Evolutionary conservation across 2,329 filamentous ascomycete genomes (phyloP).

Genomic region (Nemania serpens): DNA sequence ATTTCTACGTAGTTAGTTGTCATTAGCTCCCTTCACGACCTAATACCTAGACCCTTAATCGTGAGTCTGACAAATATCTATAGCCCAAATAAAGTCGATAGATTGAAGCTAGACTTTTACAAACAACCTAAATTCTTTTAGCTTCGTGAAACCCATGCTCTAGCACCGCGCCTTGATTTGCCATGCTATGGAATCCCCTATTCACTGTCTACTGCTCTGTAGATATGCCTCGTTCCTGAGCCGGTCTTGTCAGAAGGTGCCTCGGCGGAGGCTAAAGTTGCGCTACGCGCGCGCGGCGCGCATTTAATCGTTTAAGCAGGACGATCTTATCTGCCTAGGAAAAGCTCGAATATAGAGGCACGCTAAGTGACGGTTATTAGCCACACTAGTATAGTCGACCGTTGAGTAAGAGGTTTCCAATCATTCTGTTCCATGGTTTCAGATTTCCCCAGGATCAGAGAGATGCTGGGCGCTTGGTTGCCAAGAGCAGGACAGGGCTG

Average conservation of each 20-base stretch:
- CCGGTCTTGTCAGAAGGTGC: background rate
- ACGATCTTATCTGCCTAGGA: no score
- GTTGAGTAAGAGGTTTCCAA: slow-evolving; percentile 4
- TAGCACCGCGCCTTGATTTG: background rate
- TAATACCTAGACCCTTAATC: background rate
- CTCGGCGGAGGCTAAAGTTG: background rate
- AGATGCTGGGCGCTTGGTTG: slow-evolving; percentile 2
- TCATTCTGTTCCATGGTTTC: slow-evolving; percentile 6
- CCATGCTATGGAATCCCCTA: background rate
- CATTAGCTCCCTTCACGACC: background rate
- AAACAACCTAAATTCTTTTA: background rate
- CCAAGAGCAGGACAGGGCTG: background rate
- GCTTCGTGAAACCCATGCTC: slow-evolving; percentile 7
- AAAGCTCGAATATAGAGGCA: no score
- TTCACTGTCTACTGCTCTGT: no score
- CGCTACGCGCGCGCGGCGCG: background rate
- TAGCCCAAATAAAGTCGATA: background rate
- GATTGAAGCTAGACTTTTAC: background rate
- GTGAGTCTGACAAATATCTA: background rate
- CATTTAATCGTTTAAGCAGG: no score
- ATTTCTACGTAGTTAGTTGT: background rate
- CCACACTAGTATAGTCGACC: background rate
- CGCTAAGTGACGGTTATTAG: no score
- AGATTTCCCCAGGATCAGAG: slow-evolving; percentile 1
- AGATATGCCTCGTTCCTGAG: background rate